Evolutionary conservation across 139 green algal species (phyloP).

Genomic region (Chlorella sp.): DNA sequence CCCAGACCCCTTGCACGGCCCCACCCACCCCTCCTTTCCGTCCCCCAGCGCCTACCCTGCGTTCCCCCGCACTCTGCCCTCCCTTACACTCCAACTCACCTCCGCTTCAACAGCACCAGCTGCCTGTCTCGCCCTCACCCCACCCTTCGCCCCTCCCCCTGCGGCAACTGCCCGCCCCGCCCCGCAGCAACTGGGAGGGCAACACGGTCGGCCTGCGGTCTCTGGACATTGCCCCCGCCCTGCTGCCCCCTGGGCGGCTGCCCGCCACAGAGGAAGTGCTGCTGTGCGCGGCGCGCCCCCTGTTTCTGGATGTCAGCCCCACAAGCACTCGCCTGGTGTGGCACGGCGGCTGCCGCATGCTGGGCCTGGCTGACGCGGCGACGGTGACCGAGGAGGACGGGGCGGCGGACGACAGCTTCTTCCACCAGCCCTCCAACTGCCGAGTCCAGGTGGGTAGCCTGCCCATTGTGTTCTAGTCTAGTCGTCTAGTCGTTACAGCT

Average conservation of each 20-base stretch:
- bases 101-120: background rate
- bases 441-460: background rate
- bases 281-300: slow-evolving; percentile 17
- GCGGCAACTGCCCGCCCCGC: background rate
- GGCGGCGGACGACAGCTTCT: slow-evolving; percentile 16
- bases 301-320: slow-evolving; percentile 18
- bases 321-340: slow-evolving; percentile 28
- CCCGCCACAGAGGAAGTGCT: background rate
- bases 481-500: too few relatives aligned
- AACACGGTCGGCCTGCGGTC: slow-evolving; percentile 4
- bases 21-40: too few relatives aligned
- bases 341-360: slow-evolving; percentile 20
- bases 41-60: too few relatives aligned
- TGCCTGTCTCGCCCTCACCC: background rate
- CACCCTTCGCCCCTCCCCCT: background rate
- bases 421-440: background rate
- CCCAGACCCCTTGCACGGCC: too few relatives aligned
- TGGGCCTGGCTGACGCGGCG: slow-evolving; percentile 8
- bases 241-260: background rate
- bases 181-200: slow-evolving; percentile 13
- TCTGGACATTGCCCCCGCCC: background rate
- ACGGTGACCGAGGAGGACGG: slow-evolving; percentile 17
- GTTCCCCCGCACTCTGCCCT: too few relatives aligned
- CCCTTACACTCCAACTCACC: too few relatives aligned
- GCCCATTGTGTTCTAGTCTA: too few relatives aligned